Evolutionary conservation across 208 protist genomes (phyloP).

Genomic region (Trypanosoma avium): DNA sequence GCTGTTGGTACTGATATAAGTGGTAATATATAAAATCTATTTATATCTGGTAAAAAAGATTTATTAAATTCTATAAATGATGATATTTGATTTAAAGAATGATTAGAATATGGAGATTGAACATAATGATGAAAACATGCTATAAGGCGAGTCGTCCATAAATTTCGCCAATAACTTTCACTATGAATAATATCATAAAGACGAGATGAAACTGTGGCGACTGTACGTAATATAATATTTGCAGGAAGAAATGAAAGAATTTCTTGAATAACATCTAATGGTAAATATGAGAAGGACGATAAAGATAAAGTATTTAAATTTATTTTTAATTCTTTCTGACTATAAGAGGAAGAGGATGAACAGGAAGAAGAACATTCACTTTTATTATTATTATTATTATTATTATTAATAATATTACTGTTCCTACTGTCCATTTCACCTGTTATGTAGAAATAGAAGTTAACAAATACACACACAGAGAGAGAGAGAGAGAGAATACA

Average conservation of each 20-base stretch:
- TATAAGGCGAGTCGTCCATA: slow-evolving; percentile 6
- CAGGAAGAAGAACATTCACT: not conserved
- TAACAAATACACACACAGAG: not conserved
- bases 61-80: too few species aligned
- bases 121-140: slow-evolving; percentile 11
- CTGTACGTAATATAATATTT: not conserved
- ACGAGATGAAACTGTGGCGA: not conserved
- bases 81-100: too few species aligned
- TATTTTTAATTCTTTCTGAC: not conserved
- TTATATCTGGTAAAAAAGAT: too few species aligned
- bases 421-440: not conserved
- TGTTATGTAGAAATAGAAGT: not conserved
- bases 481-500: not conserved
- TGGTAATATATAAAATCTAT: not conserved
- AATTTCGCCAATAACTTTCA: slow-evolving; percentile 16
- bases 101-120: too few species aligned
- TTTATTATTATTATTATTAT: not conserved
- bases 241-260: slow-evolving; percentile 28
- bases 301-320: not conserved
- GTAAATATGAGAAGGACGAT: not conserved
- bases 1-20: not conserved
- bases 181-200: slow-evolving; percentile 11
- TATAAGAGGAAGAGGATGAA: not conserved
- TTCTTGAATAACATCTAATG: slow-evolving; percentile 8
- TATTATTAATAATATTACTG: not conserved